phyloP scores from a whole-genome alignment of 768 basidiomycete species.

The Mycena maculata region DNA sequence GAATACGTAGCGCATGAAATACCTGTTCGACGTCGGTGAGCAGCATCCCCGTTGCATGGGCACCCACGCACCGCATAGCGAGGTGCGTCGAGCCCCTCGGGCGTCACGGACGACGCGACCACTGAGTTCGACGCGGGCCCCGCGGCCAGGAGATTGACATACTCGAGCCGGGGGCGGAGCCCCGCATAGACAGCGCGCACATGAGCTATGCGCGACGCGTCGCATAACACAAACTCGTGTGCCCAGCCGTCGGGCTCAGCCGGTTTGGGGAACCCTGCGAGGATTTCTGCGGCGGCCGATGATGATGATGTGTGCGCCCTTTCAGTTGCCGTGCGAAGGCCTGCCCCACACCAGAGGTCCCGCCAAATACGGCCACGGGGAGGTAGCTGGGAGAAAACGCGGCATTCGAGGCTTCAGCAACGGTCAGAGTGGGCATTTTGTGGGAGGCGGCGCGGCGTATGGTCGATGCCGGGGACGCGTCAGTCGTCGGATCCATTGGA shows the following conservation, averaged over 20 bases:
- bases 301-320: constrained; percentile 51
- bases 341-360: constrained; percentile 48
- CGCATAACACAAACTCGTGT: constrained; percentile 56
- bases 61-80: background rate
- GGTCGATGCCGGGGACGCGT: no score
- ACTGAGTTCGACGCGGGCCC: background rate
- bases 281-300: constrained; percentile 52
- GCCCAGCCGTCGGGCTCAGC: constrained; percentile 21
- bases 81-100: background rate
- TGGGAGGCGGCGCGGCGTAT: no score
- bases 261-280: constrained; percentile 47
- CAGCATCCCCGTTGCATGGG: no score
- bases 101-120: background rate
- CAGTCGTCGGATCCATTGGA: no score
- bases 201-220: constrained; percentile 53
- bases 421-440: constrained; percentile 35
- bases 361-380: constrained; percentile 43
- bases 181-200: constrained; percentile 45
- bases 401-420: constrained; percentile 40
- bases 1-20: constrained; percentile 40
- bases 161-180: constrained; percentile 45
- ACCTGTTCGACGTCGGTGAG: background rate
- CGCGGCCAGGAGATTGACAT: constrained; percentile 43
- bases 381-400: constrained; percentile 36
- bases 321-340: constrained; percentile 42